These are phyloP conservation scores for Lactarius hatsudake DNA, from an alignment of 768 basidiomycete genomes.

Conservation along the genomic window DNA sequence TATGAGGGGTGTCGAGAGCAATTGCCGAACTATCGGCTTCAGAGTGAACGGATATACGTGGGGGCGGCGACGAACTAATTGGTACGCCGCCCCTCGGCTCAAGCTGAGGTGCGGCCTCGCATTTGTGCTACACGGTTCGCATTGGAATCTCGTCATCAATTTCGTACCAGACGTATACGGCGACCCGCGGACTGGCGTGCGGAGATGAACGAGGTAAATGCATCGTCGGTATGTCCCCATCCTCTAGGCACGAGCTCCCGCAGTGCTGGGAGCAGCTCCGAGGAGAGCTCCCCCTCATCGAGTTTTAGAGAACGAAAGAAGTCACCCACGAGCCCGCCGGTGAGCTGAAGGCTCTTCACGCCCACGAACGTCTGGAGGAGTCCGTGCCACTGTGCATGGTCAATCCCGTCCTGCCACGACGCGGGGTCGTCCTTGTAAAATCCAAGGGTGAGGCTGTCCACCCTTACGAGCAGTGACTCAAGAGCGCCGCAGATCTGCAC, in stretches of 20 bases:
- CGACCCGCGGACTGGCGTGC: not conserved
- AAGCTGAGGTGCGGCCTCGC: not conserved
- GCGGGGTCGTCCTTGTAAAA: not conserved
- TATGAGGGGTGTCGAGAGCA: no score
- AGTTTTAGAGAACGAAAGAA: constrained; percentile 4
- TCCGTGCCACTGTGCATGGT: not conserved
- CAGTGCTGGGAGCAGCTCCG: not conserved
- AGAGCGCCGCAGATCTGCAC: constrained; percentile 6
- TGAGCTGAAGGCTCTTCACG: not conserved
- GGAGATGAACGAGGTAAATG: not conserved
- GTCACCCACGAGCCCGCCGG: constrained; percentile 1
- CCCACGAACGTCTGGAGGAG: constrained; percentile 1
- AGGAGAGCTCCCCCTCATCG: not conserved
- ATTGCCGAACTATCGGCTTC: no score
- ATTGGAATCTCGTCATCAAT: not conserved
- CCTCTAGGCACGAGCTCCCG: not conserved
- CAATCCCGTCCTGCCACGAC: not conserved
- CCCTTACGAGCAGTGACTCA: not conserved
- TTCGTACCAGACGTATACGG: not conserved
- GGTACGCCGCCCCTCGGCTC: not conserved
- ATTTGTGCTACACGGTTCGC: not conserved
- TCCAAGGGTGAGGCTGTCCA: constrained; percentile 6
- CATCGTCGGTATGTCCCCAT: not conserved
- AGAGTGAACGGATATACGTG: not conserved
- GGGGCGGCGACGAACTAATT: not conserved